phyloP scores from a whole-genome alignment of 306 rosid species.

The Quercus gilva region DNA sequence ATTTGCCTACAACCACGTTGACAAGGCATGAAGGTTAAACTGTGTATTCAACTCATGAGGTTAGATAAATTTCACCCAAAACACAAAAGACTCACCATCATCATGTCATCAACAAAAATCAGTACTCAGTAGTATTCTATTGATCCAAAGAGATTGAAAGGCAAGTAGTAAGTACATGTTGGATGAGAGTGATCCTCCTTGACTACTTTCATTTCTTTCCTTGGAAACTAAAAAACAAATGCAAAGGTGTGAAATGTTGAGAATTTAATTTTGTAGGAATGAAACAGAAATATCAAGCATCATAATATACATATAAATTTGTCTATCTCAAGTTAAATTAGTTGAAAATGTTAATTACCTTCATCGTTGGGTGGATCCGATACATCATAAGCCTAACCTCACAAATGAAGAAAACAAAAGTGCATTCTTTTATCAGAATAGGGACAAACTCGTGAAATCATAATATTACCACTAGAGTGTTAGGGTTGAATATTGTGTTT shows the following conservation, averaged over 20 bases:
- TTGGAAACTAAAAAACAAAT: slow-evolving; percentile 45
- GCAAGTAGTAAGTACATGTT: slow-evolving; percentile 55
- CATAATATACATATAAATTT: too few relatives aligned
- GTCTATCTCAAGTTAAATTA: not conserved
- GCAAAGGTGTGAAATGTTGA: slow-evolving; percentile 16
- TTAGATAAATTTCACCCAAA: slow-evolving; percentile 3
- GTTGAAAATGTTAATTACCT: slow-evolving; percentile 33
- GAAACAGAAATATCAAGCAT: not conserved
- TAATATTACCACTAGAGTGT: not conserved
- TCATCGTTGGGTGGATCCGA: slow-evolving; percentile 37
- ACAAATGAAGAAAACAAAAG: slow-evolving; percentile 19
- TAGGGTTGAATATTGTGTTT: too few relatives aligned
- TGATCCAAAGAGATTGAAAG: slow-evolving; percentile 32
- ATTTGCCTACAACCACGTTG: not conserved
- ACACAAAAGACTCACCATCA: slow-evolving; percentile 15
- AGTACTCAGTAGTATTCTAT: slow-evolving; percentile 21
- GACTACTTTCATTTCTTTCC: slow-evolving; percentile 39
- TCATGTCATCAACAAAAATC: slow-evolving; percentile 28
- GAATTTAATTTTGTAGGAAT: slow-evolving; percentile 7
- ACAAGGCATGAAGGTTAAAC: not conserved
- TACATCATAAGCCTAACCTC: slow-evolving; percentile 43
- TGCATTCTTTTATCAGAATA: slow-evolving; percentile 9
- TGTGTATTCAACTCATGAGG: not conserved
- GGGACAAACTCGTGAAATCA: not conserved
- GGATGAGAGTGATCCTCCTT: slow-evolving; percentile 29